A percentile compares a stretch with the other conserved stretches of the same genome.
Conservation (phyloP, 495 filamentous ascomycete genomes). For the Aspergillus sclerotiicarbonarius region DNA sequence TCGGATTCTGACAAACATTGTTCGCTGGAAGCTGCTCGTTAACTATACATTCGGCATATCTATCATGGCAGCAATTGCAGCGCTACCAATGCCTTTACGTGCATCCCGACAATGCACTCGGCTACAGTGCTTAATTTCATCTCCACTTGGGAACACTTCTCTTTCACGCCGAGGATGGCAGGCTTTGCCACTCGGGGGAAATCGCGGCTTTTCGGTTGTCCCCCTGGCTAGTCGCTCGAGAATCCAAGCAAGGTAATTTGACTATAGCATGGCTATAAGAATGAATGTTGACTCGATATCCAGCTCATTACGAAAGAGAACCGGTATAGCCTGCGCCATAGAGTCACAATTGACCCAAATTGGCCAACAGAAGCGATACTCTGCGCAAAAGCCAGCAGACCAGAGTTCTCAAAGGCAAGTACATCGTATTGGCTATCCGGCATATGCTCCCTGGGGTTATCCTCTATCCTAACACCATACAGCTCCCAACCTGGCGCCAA, state of each 20-base stretch:
- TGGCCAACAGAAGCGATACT: slow-evolving; percentile 24
- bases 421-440: background rate
- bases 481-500: slow-evolving; percentile 19
- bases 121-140: background rate
- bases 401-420: slow-evolving; percentile 24
- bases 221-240: slow-evolving; percentile 7
- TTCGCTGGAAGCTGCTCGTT: background rate
- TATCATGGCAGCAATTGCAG: slow-evolving; percentile 15
- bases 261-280: background rate
- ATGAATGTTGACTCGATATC: background rate
- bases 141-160: background rate
- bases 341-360: slow-evolving; percentile 8
- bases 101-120: slow-evolving; percentile 12
- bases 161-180: slow-evolving; percentile 9
- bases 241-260: background rate
- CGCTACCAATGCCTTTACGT: slow-evolving; percentile 6
- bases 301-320: slow-evolving; percentile 8
- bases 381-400: slow-evolving; percentile 24
- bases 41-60: background rate
- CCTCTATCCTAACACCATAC: slow-evolving; percentile 6
- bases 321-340: background rate
- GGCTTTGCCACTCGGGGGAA: background rate
- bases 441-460: background rate
- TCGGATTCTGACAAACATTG: background rate
- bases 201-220: slow-evolving; percentile 8